Base-by-base conservation (phyloP, 2,329 filamentous ascomycete genomes). In the Zopfia rhizophila region DNA sequence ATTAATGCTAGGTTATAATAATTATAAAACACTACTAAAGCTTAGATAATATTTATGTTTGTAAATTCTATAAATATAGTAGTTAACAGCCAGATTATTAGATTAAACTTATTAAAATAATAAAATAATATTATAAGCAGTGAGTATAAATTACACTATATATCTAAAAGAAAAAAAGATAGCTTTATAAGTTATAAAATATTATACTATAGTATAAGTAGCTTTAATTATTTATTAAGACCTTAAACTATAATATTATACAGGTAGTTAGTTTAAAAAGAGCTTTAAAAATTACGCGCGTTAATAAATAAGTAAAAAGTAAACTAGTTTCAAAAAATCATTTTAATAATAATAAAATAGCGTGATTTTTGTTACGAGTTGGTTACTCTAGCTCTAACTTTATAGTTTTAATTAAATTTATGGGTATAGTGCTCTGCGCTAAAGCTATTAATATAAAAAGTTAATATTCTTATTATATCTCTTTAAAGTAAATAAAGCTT, bases 361-460 rank as follows among this genome's bases (percentile, higher is more conserved):
- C 51, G 50, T 2, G 14, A 28, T 7, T 53, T 58, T 37, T 60
- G 38, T 0, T 52, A 27, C 1, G 44, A 48, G n/a, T 37, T 19
- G 1, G 12, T 0, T 7, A 35, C 27, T 11, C 19, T 33, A 21
- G 57, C 58, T 35, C 66, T 56, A 2, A 41, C 22, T 1, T 43
- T 1, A 43, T 74, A 73, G 0, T 3, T 0, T 0, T 1, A 17
- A 38, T 75, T 71, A 6, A 48, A 11, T 0, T 38, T 8, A 1
- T 23, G 19, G 0, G 43, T 63, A 41, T 60, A 63, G 2, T 53
- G 7, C 29, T 72, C 70, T 1, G 66, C 68, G 2, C 72, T 72
- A 25, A 63, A 73, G 0, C 53, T 60, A 30, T 56, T 45, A 1
- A 67, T 48, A 1, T 58, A 57, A 39, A 70, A 70, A 0, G 45